Evolutionary conservation across 2,329 filamentous ascomycete species (phyloP), one percentile per base, ranked within the genome.

Genomic region (Phialophora expanda): DNA sequence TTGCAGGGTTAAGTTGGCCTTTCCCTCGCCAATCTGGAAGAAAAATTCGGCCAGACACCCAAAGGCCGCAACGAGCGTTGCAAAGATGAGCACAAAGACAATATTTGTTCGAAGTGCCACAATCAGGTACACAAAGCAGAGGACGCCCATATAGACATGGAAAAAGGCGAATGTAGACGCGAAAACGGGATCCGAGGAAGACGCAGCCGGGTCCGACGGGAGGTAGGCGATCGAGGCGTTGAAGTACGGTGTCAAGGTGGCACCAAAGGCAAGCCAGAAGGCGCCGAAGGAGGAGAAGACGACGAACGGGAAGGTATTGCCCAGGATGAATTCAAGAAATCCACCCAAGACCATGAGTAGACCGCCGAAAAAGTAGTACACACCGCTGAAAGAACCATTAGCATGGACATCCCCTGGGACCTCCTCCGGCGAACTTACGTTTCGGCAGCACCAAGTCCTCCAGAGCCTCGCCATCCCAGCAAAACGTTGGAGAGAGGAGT

Each of bases 51-150:
- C 83, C 34, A 92, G 80, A 28, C 87, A 78, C 12, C 77, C 75
- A 73, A 92, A 90, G 2, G 82, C 79, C 12, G 87, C 73, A 20
- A 85, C 76, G n/a, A 92, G 83, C 1, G 81, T 81, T 66, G 87
- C 73, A 80, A 92, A 92, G 76, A 93, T 89, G 62, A 87, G 70
- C 70, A 90, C 84, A 77, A 92, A 91, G 75, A 87, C 83, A 9
- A 91, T 64, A 75, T 93, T 93, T 32, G 89, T 92, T 56, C 90
- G 86, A 20, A 92, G 79, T 0, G 90, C 84, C 77, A 88, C 90
- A 74, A 92, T 80, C 57, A 91, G 78, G 79, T 86, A 92, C 71
- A 92, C 74, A 67, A 90, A 76, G 75, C 85, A 87, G 30, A 91
- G 78, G n/a, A 91, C 67, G 2, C 79, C 86, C 88, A 91, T 90